A percentile compares a stretch with the other conserved stretches of the same genome.
These are phyloP conservation scores for Gynandropsis gynandra DNA, from an alignment of 345 rosid species.

Conservation along the genomic window DNA sequence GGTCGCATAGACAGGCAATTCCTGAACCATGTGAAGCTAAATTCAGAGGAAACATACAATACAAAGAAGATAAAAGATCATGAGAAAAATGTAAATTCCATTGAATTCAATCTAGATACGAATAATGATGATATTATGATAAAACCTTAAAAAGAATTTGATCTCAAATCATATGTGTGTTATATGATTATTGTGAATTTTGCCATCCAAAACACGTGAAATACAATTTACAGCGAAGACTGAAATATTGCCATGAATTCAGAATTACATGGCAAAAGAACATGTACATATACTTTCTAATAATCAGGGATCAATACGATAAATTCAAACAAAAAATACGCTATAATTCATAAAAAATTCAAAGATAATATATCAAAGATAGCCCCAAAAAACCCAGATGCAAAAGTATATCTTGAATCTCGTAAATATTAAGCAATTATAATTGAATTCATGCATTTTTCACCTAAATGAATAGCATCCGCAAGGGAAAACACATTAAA, in stretches of 20 bases:
- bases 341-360: background rate
- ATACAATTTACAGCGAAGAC: conserved; percentile 5
- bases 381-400: conserved; percentile 16
- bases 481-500: conserved; percentile 1
- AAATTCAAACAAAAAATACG: conserved; percentile 8
- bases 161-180: conserved; percentile 14
- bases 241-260: background rate
- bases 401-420: background rate
- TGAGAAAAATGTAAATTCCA: conserved; percentile 2
- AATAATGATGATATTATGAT: background rate
- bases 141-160: background rate
- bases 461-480: background rate
- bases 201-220: too few species aligned
- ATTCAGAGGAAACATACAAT: too few species aligned
- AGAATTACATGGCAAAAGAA: background rate
- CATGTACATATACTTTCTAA: background rate
- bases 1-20: background rate
- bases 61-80: background rate
- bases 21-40: too few species aligned
- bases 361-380: conserved; percentile 3
- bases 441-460: conserved; percentile 7
- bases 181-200: background rate
- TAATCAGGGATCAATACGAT: conserved; percentile 17
- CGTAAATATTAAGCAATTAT: background rate
- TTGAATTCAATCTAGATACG: background rate